Percentiles rank a stretch among this genome's conserved stretches.
Conservation (phyloP, 495 filamentous ascomycete species). For the Penicillium arizonense region DNA sequence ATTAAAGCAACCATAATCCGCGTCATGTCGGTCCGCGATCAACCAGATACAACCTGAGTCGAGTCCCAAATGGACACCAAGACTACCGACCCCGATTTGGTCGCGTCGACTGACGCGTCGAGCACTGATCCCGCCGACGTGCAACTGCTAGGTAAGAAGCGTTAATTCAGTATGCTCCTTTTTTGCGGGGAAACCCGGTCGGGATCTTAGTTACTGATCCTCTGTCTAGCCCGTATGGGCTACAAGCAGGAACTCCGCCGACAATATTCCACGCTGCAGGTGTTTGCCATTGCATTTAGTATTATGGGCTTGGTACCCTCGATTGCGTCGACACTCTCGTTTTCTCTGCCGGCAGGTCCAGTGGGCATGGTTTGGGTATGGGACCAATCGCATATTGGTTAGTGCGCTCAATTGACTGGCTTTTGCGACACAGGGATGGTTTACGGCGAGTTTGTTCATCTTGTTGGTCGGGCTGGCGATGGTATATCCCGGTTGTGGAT, state of each 20-base stretch:
- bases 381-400: background rate
- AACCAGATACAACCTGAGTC: background rate
- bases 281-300: conserved; percentile 69
- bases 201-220: background rate
- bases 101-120: background rate
- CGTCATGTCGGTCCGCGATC: background rate
- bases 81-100: background rate
- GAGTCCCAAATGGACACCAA: background rate
- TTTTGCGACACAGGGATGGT: conserved; percentile 47
- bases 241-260: conserved; percentile 70
- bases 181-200: background rate
- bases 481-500: conserved; percentile 27
- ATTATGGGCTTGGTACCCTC: conserved; percentile 71
- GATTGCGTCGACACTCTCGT: conserved; percentile 63
- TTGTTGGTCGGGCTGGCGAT: conserved; percentile 66
- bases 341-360: conserved; percentile 65
- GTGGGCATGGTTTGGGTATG: conserved; percentile 67
- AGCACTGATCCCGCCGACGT: conserved; percentile 6
- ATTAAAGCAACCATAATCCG: background rate
- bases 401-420: background rate
- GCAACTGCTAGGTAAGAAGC: conserved; percentile 28
- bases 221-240: conserved; percentile 40
- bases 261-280: conserved; percentile 62
- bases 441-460: conserved; percentile 62
- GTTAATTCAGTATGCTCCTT: background rate